Evolutionary conservation across 164 flowering plant genomes (phyloP), one percentile per base, ranked within the genome.

Genomic region (Vitis labrusca): DNA sequence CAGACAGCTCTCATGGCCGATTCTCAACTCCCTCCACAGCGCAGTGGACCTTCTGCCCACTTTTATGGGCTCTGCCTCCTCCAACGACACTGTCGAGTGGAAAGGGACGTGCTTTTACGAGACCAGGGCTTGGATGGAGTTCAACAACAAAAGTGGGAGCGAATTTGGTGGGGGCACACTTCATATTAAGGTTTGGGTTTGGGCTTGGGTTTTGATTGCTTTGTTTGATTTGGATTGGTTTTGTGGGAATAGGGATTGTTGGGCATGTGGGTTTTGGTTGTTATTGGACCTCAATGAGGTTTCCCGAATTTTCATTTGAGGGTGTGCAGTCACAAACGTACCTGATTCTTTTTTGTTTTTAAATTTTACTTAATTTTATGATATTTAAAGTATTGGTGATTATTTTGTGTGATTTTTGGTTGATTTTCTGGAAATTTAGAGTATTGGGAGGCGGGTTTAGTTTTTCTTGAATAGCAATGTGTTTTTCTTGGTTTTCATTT

Each of bases 101-200:
- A 89, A 95, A 70, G 99, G 97, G 0, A 88, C 99, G 44, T 95
- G 99, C 76, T 95, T 95, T 54, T 89, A 87, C 55, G 37, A 91
- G 63, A 92, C 80, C 81, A 69, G 44, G 11, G 99, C 98, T 61
- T 90, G 97, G 94, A 73, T 95, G 88, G 96, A 91, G 80, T 85
- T 95, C 64, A 84, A 92, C 69, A 92, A 95, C 76, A 85, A 87
- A 50, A 81, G 70, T 61, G 87, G 88, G 3, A 81, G 77, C 37
- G 70, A 88, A 69, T 94, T 83, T 73, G 99, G 99, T 14, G 99
- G 99, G 3, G 99, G 98, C 0, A 95, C 96, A 9, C 96, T 95
- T 66, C 98, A 91, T 74, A 62, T 95, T 50, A 79, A 95, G 97
- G 99, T 92, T 13, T 0, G 2, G 3, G 1, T 11, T 37, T 30